Percentiles rank a stretch among this genome's conserved stretches.
phyloP scores from a whole-genome alignment of 345 rosid genomes.

The Euclidium syriacum region DNA sequence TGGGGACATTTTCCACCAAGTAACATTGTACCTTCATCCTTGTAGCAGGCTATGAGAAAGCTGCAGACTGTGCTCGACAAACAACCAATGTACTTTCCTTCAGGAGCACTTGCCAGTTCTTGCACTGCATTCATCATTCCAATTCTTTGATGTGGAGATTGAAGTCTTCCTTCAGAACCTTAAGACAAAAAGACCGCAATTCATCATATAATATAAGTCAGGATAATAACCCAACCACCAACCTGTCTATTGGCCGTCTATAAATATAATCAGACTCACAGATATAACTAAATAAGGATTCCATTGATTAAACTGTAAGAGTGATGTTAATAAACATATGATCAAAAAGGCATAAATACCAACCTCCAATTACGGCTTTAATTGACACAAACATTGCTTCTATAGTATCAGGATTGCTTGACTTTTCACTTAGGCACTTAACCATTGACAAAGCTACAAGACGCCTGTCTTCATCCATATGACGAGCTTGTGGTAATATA shows the following conservation, averaged over 20 bases:
- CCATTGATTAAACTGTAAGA: background rate
- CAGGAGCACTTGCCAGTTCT: constrained; percentile 79
- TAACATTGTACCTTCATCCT: constrained; percentile 66
- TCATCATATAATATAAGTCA: constrained; percentile 1
- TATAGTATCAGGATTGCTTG: constrained; percentile 89
- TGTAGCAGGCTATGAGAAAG: constrained; percentile 71
- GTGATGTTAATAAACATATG: background rate
- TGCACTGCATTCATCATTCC: constrained; percentile 83
- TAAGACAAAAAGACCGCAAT: constrained; percentile 16
- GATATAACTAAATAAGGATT: background rate
- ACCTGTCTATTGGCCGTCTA: background rate
- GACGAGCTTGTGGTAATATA: constrained; percentile 74
- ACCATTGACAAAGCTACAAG: constrained; percentile 59
- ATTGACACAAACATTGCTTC: constrained; percentile 73
- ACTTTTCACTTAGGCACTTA: constrained; percentile 61
- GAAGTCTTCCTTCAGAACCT: constrained; percentile 97
- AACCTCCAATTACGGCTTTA: constrained; percentile 90
- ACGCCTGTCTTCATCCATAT: constrained; percentile 84
- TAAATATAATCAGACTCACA: background rate
- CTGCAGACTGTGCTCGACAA: constrained; percentile 48
- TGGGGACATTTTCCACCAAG: background rate
- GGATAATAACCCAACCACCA: background rate
- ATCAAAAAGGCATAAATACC: constrained; percentile 14
- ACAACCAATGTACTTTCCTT: constrained; percentile 68
- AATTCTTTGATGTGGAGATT: constrained; percentile 80